These are phyloP conservation scores for Solanum aculeatissimum DNA, from an alignment of 305 asterid species.

Conservation along the genomic window DNA sequence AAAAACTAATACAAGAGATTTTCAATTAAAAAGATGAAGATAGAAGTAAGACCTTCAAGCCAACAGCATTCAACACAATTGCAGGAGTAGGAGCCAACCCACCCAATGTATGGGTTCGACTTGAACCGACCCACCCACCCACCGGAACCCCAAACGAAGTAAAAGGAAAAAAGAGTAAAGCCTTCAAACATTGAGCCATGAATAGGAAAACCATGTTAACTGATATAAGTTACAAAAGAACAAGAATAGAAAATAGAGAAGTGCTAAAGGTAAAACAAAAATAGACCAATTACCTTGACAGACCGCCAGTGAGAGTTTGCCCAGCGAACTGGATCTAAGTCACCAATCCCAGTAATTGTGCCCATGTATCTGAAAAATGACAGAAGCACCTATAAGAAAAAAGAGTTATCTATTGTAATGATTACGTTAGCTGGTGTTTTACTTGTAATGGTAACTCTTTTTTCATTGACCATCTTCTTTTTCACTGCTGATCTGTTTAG, in stretches of 20 bases:
- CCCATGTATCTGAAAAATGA: slow-evolving; percentile 35
- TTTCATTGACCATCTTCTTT: neutral
- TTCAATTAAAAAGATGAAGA: neutral
- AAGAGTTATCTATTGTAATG: neutral
- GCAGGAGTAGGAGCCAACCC: neutral
- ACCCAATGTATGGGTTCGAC: neutral
- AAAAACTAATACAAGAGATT: neutral
- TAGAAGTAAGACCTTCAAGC: neutral
- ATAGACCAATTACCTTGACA: slow-evolving; percentile 22
- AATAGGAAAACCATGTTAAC: neutral
- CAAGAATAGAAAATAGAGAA: neutral
- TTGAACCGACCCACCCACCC: neutral
- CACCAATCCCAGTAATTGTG: slow-evolving; percentile 40
- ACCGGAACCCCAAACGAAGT: neutral
- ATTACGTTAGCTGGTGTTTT: neutral
- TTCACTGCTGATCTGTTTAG: neutral
- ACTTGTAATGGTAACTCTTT: neutral
- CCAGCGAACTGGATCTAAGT: slow-evolving; percentile 39
- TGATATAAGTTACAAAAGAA: neutral
- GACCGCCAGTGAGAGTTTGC: slow-evolving; percentile 42
- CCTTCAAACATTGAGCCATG: neutral
- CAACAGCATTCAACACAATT: neutral
- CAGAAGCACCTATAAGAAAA: neutral
- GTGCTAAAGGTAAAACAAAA: neutral
- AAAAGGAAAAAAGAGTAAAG: neutral